Base-by-base conservation (phyloP, 2,329 filamentous ascomycete genomes). In the Cordyceps cateniannulata region DNA sequence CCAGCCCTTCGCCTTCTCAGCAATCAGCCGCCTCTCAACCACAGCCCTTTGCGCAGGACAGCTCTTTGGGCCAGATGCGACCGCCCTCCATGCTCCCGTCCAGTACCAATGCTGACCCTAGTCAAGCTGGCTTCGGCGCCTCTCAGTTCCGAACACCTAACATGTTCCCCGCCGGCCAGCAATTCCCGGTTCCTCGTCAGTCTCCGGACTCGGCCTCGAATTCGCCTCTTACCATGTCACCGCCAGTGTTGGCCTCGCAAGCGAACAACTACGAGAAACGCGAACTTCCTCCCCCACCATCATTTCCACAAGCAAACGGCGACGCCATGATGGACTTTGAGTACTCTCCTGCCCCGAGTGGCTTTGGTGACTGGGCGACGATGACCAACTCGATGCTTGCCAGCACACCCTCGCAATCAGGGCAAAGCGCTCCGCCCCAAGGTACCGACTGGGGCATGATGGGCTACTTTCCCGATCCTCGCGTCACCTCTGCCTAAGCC, bases 251-350 rank as follows among this genome's bases (percentile, higher is more conserved):
- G 14, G 65, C 65, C 18, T 71, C 64, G 32, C 68, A 68, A 42
- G 68, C 70, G 24, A 69, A 69, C 5, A 62, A 72, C 4, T 60
- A 60, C 22, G 72, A 75, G 45, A 75, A 76, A 64, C 71, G 73
- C 5, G 74, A 74, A 53, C 66, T 74, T 22, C 74, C 73, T 3
- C 69, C 73, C 22, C 69, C 69, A 7, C 66, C 69, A 5, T 66
- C 65, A 16, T 68, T 69, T 8, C 65, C 64, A 12, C 69, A 69
- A 20, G 63, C 56, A 65, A 12, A 54, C 12, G 64, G 63, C 22
- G 72, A 73, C 29, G 66, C 68, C 10, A 70, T 75, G 65, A 77
- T 79, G 74, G 76, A 77, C 49, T 78, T 77, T 65, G 75, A 78
- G 57, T 78, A 75, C 63, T 73, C 76, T 32, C 69, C 75, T 3